Conservation (phyloP, 2,329 filamentous ascomycete genomes). For the Grosmannia clavigera region DNA sequence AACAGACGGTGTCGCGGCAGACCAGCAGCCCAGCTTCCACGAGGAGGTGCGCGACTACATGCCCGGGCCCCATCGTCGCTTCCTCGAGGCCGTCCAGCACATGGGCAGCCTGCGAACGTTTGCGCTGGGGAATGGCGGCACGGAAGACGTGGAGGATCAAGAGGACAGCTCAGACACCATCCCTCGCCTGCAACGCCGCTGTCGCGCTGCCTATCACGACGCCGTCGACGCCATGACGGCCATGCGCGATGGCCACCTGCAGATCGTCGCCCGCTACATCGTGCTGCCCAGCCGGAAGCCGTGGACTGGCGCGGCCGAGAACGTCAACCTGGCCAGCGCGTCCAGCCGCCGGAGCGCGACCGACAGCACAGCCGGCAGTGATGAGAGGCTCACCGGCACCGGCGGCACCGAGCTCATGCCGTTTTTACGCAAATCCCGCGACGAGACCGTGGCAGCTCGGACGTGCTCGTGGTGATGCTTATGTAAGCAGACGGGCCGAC, state of each 20-base stretch:
- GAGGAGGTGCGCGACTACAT: conserved; percentile 77
- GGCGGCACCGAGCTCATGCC: conserved; percentile 79
- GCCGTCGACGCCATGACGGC: conserved; percentile 63
- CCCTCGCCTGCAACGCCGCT: conserved; percentile 22
- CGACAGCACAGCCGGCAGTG: not conserved
- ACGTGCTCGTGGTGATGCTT: not conserved
- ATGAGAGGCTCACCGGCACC: conserved; percentile 55
- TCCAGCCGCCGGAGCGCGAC: conserved; percentile 15
- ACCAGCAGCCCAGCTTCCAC: conserved; percentile 25
- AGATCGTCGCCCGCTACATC: conserved; percentile 84
- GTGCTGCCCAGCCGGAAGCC: conserved; percentile 56
- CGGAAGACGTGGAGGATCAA: too few relatives aligned
- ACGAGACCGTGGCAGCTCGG: conserved; percentile 49
- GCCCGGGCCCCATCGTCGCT: conserved; percentile 71
- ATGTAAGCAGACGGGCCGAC: not conserved
- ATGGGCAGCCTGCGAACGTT: conserved; percentile 65
- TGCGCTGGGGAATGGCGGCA: conserved; percentile 28
- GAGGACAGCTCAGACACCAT: not conserved
- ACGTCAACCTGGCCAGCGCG: conserved; percentile 31
- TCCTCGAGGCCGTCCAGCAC: conserved; percentile 57
- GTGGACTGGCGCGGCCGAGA: conserved; percentile 7
- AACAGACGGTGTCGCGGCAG: not conserved
- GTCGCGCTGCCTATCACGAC: conserved; percentile 45
- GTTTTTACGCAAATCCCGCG: conserved; percentile 75
- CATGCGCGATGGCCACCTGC: conserved; percentile 77